A percentile compares a stretch with the other conserved stretches of the same genome.
Conservation (phyloP, 2,329 filamentous ascomycete genomes). For the Cadophora malorum region DNA sequence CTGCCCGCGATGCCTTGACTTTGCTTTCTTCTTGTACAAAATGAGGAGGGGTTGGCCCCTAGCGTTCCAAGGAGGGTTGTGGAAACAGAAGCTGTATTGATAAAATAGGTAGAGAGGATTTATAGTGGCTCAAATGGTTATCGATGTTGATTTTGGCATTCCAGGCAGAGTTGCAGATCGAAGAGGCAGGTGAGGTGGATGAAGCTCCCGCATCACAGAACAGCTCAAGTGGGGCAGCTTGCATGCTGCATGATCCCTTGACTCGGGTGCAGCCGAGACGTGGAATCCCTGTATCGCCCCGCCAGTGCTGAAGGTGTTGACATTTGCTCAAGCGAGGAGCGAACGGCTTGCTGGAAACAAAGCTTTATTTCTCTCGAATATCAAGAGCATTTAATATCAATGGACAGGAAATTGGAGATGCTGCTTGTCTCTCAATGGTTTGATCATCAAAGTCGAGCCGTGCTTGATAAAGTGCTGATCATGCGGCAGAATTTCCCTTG, state of each 20-base stretch:
- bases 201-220: constrained; percentile 8
- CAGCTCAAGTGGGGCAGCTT: constrained; percentile 10
- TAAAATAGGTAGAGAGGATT: neutral
- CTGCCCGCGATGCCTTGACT: neutral
- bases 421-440: no score
- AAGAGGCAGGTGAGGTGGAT: neutral
- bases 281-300: neutral
- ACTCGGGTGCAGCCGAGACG: neutral
- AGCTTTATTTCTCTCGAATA: no score
- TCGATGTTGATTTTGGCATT: constrained; percentile 13
- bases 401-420: no score
- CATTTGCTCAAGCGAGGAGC: no score
- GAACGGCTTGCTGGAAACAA: no score
- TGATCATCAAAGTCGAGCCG: no score
- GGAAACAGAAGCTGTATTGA: neutral
- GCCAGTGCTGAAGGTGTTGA: no score
- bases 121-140: neutral
- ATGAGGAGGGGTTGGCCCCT: neutral
- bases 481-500: no score
- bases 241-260: constrained; percentile 7
- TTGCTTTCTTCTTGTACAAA: neutral
- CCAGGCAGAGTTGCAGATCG: neutral
- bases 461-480: no score
- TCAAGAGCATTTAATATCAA: no score
- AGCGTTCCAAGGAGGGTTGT: no score